phyloP scores from a whole-genome alignment of 2,329 filamentous ascomycete genomes.

The Neonectria punicea region DNA sequence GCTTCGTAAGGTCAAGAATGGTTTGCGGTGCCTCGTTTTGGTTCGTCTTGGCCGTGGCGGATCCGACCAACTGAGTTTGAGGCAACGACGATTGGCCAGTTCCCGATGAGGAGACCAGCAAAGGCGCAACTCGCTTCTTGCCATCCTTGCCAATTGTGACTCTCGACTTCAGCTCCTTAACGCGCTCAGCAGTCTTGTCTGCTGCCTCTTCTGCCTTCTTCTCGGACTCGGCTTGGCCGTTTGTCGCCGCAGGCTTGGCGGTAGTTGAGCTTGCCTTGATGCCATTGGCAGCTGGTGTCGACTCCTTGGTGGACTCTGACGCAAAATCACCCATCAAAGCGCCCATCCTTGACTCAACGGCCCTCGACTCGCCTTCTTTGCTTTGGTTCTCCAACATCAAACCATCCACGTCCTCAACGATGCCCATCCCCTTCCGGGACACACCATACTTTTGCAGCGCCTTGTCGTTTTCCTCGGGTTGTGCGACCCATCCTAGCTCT shows the following conservation, averaged over 20 bases:
- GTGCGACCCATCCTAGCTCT: constrained; percentile 89
- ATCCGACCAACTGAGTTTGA: constrained; percentile 86
- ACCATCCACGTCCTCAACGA: constrained; percentile 92
- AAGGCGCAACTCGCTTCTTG: constrained; percentile 92
- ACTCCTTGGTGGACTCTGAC: constrained; percentile 64
- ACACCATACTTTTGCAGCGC: constrained; percentile 92
- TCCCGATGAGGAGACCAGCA: constrained; percentile 90
- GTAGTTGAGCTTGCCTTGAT: constrained; percentile 55
- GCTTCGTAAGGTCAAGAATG: constrained; percentile 89
- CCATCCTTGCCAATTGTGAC: constrained; percentile 97
- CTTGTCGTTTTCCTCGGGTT: constrained; percentile 89
- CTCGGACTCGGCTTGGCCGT: constrained; percentile 50
- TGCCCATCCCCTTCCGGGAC: constrained; percentile 86
- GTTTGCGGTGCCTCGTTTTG: constrained; percentile 81
- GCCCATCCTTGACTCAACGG: constrained; percentile 94
- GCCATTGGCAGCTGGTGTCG: constrained; percentile 60
- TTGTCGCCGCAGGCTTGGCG: constrained; percentile 52
- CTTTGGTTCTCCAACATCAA: constrained; percentile 89
- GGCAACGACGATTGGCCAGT: constrained; percentile 89
- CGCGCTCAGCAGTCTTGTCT: constrained; percentile 64
- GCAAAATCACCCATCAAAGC: constrained; percentile 93
- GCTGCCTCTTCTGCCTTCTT: constrained; percentile 58
- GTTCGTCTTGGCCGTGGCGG: constrained; percentile 70
- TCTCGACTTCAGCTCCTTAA: constrained; percentile 80
- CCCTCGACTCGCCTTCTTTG: constrained; percentile 89